Percentiles rank a stretch among this genome's conserved stretches.
Conservation (phyloP, 441 rosid genomes). For the Hura crepitans region DNA sequence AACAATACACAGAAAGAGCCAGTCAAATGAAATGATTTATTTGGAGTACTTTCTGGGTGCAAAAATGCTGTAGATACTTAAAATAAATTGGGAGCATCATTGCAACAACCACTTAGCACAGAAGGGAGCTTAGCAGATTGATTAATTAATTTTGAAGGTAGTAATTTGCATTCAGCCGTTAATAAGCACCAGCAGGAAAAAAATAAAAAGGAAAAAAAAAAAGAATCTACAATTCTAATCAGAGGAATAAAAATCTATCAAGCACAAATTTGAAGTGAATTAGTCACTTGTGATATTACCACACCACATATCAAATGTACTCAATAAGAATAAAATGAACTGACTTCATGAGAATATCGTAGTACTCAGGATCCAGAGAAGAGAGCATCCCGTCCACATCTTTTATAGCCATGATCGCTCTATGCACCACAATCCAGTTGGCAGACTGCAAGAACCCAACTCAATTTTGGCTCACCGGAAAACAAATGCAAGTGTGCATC, state of each 20-base stretch:
- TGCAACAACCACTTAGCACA: not conserved
- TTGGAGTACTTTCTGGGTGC: no score
- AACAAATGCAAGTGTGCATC: not conserved
- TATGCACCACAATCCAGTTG: conserved; percentile 80
- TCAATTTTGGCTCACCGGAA: not conserved
- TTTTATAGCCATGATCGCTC: conserved; percentile 86
- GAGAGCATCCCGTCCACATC: conserved; percentile 82
- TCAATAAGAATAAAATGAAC: conserved; percentile 5
- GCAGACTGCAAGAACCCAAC: conserved; percentile 53
- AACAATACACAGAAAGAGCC: not conserved
- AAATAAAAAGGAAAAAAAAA: no score
- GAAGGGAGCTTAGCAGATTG: not conserved
- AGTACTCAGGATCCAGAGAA: conserved; percentile 76
- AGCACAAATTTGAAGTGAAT: not conserved
- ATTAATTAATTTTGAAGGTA: no score
- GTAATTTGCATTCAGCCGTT: not conserved
- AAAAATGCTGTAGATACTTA: no score
- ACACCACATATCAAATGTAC: not conserved
- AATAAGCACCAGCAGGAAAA: no score
- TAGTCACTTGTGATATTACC: not conserved
- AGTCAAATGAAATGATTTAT: not conserved
- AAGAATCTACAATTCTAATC: not conserved
- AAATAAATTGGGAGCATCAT: no score
- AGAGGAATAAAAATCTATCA: not conserved
- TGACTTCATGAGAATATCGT: conserved; percentile 94